phyloP scores from a whole-genome alignment of 148 eudicot genomes.

The Persicaria maculosa region DNA sequence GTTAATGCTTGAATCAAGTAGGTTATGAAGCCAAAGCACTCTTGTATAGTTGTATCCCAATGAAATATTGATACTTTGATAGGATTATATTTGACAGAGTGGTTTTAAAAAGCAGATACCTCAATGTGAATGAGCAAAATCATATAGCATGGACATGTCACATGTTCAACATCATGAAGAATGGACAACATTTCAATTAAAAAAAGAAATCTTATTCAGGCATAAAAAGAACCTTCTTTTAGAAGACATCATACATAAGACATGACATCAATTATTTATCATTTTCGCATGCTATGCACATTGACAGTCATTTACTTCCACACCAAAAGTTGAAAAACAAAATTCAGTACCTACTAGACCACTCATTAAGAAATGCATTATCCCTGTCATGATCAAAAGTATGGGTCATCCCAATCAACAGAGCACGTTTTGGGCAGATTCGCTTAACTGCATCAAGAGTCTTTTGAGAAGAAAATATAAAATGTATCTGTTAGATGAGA shows the following conservation, averaged over 20 bases:
- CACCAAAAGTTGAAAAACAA: conserved; percentile 55
- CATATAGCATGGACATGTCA: background rate
- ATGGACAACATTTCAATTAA: background rate
- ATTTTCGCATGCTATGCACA: background rate
- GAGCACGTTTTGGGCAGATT: conserved; percentile 81
- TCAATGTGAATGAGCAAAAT: background rate
- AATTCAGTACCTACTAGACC: conserved; percentile 62
- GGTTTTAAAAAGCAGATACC: background rate
- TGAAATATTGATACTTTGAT: background rate
- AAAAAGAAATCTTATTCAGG: background rate
- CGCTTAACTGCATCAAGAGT: conserved; percentile 88
- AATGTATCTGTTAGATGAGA: conserved; percentile 65
- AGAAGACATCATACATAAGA: background rate
- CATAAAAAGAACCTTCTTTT: background rate
- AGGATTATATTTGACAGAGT: background rate
- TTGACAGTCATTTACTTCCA: conserved; percentile 9
- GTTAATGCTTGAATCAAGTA: background rate
- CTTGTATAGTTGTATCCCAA: background rate
- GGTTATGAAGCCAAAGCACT: background rate
- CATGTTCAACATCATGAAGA: background rate
- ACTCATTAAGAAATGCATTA: conserved; percentile 63
- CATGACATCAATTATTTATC: background rate
- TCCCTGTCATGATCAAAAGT: conserved; percentile 83
- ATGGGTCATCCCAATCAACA: conserved; percentile 84
- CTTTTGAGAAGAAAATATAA: conserved; percentile 27